Base-by-base conservation (phyloP, 768 basidiomycete species). In the Psilocybe cubensis region DNA sequence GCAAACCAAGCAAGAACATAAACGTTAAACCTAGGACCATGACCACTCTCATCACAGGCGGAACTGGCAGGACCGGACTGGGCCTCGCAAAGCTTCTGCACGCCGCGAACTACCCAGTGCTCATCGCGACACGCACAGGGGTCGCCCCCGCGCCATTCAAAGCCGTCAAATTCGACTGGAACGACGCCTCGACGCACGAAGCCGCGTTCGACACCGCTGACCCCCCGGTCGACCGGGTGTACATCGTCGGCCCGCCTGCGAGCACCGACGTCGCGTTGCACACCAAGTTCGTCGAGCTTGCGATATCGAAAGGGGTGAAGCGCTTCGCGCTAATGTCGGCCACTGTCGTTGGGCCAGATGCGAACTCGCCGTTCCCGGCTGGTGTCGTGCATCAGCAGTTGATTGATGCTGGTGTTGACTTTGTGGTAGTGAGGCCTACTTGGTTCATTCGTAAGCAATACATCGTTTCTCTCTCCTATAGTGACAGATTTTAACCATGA, bases 281-380 rank as follows among this genome's bases (percentile, higher is more conserved):
- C 47, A 67, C 65, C 31, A 53, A 64, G 1, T 71, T 72, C 54
- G 63, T 73, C 56, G 69, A 73, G 9, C 50, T 68, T 17, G 68
- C 70, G 8, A 52, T 65, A 9, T 40, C 48, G 3, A 66, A 66
- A 42, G 70, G 72, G 3, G 70, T 74, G 24, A 72, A 68, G 55
- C 60, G 72, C 1, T 66, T 73, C 43, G 71, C 72, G 14, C 47
- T 70, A 7, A 11, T 73, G 42, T 71, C 70, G 40, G 66, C 67
- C 6, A 29, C 49, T 1, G 49, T 23, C 8, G 25, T 11, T 4
- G 42, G 43, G n/a, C 33, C 27, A 25, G 68, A 65, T 2, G 54
- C 49, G 0, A 33, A 33, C 12, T 33, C 31, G 7, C 31, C 31
- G 17, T 20, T 21, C 24, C 43, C 20, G 18, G 43, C 18, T 20